Base-by-base conservation (phyloP, 768 basidiomycete genomes). In the Mycena filopes region DNA sequence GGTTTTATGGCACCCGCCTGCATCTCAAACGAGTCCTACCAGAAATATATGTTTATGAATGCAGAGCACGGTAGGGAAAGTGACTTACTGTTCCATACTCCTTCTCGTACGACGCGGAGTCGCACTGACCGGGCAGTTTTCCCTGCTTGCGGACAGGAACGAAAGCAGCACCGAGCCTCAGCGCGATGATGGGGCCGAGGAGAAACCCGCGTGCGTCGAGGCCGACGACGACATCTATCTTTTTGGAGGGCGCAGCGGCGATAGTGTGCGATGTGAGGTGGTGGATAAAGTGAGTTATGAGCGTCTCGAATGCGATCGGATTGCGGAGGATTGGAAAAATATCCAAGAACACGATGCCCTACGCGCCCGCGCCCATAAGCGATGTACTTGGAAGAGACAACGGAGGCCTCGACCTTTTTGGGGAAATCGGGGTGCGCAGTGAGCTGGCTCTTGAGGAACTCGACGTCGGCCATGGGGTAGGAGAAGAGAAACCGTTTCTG, bases 141-240 rank as follows among this genome's bases (percentile, higher is more conserved):
- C 96, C 96, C 65, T 82, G 81, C 80, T 99, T 99, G 64, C 98
- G 86, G 36, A 99, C 96, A 2, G 98, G 96, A 4, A 98, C 95
- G 70, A 99, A 99, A 13, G 95, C 94, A 2, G 96, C 96, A 28
- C 94, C 94, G 28, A 99, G 81, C 62, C 97, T 84, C 72, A 94
- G 79, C 6, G 98, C 98, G 71, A 99, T 87, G 69, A 95, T 86
- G 1, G 98, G 98, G 1, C 96, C 98, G 12, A 99, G 78, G 54
- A 99, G 85, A 82, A 99, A 99, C 16, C 98, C 98, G 59, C 98
- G 86, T 25, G 97, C 97, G 77, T 99, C 98, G 46, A 99, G 85
- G 33, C 94, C 98, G 60, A 99, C 95, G 69, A 99, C 85, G 55
- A 94, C 92, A 77, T 99, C 97, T 70, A 96, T 86, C 77, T 90